These are phyloP conservation scores for Trypanosomatidae sp. DNA, from an alignment of 208 protist genomes.

Conservation along the genomic window DNA sequence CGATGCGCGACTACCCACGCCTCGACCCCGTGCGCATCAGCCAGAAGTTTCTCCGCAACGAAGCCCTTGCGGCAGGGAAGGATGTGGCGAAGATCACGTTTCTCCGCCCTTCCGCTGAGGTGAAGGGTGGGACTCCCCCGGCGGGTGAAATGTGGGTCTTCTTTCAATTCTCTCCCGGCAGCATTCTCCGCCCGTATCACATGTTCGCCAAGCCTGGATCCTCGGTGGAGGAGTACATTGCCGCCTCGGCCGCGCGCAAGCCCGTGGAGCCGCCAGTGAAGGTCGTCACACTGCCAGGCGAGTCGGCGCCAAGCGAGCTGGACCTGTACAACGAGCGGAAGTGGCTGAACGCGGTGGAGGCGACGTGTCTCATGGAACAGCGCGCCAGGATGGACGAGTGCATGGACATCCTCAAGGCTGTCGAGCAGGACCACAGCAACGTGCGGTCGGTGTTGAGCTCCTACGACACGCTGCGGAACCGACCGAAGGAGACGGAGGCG, in stretches of 20 bases:
- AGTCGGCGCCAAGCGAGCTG: conserved; percentile 61
- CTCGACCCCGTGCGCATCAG: conserved; percentile 80
- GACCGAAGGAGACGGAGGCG: conserved; percentile 78
- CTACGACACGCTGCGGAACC: conserved; percentile 92
- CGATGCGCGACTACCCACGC: conserved; percentile 51
- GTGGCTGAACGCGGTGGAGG: conserved; percentile 71
- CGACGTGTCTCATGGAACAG: conserved; percentile 56
- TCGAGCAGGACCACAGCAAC: conserved; percentile 50
- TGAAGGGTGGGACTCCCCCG: conserved; percentile 9
- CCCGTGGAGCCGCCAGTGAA: conserved; percentile 44
- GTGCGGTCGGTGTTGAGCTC: conserved; percentile 47
- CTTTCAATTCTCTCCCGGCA: conserved; percentile 75
- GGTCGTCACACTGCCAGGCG: conserved; percentile 71
- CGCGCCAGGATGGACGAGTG: conserved; percentile 52
- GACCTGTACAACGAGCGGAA: conserved; percentile 85
- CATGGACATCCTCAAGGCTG: conserved; percentile 54
- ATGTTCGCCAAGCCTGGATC: conserved; percentile 76
- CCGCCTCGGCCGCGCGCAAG: conserved; percentile 34
- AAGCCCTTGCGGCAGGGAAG: conserved; percentile 37
- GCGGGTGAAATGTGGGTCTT: conserved; percentile 83
- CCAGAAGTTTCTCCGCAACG: conserved; percentile 80
- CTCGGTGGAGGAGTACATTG: conserved; percentile 79
- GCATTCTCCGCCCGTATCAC: conserved; percentile 79
- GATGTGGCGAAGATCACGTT: conserved; percentile 83
- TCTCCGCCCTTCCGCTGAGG: conserved; percentile 29